A percentile compares a stretch with the other conserved stretches of the same genome.
These are phyloP conservation scores for Sugiyamaella marilandica DNA, from an alignment of 805 yeast species.

Conservation along the genomic window DNA sequence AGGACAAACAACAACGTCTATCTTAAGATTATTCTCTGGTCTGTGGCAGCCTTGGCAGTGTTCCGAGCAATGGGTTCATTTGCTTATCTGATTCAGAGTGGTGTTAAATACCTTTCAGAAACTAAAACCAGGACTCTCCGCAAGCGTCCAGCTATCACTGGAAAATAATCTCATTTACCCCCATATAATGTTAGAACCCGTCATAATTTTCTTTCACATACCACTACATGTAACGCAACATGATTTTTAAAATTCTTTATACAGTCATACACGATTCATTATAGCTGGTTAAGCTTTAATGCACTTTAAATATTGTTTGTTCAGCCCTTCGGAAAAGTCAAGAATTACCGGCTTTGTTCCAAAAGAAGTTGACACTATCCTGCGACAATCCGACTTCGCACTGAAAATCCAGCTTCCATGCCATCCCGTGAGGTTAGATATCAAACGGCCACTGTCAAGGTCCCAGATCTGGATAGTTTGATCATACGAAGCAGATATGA, in stretches of 20 bases:
- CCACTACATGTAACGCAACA: too few relatives aligned
- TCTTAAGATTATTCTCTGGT: constrained; percentile 81
- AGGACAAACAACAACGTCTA: constrained; percentile 67
- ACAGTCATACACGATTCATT: neutral
- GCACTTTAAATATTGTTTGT: constrained; percentile 18
- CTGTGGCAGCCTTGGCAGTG: constrained; percentile 79
- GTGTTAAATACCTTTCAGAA: constrained; percentile 20
- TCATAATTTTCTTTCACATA: neutral
- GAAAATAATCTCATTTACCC: neutral
- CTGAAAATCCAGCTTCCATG: constrained; percentile 35
- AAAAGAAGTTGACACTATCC: constrained; percentile 33
- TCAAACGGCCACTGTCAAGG: constrained; percentile 23
- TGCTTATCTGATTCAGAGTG: constrained; percentile 52
- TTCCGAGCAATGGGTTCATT: constrained; percentile 81
- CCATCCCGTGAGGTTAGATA: constrained; percentile 26
- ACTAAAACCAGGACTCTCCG: constrained; percentile 13
- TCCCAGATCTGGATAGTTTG: constrained; percentile 36
- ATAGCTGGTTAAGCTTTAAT: constrained; percentile 12
- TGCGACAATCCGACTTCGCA: constrained; percentile 27
- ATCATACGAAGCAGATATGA: constrained; percentile 36
- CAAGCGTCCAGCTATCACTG: constrained; percentile 4
- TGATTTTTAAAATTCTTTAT: neutral
- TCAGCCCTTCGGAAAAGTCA: constrained; percentile 31
- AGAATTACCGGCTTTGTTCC: constrained; percentile 31
- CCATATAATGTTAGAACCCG: neutral